Percentiles rank a stretch among this genome's conserved stretches.
Conservation (phyloP, 1,284 basidiomycete species). For the Cryptococcus wingfieldii region DNA sequence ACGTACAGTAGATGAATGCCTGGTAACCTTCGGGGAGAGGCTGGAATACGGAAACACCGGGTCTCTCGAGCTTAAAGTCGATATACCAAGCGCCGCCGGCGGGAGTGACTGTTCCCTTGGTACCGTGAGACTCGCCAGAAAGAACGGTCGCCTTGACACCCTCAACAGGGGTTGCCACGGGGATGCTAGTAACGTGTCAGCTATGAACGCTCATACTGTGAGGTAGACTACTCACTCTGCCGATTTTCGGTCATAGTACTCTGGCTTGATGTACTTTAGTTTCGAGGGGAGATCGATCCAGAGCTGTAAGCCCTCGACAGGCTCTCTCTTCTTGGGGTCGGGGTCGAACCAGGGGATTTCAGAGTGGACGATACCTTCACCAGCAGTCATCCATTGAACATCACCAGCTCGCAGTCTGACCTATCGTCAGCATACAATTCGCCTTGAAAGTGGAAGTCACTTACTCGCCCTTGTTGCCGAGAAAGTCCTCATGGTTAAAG, state of each 20-base stretch:
- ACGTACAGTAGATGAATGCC: slow-evolving; percentile 70
- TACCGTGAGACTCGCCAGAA: slow-evolving; percentile 64
- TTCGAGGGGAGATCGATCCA: slow-evolving; percentile 90
- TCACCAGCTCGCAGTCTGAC: slow-evolving; percentile 69
- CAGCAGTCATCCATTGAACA: slow-evolving; percentile 94
- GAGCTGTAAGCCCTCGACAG: slow-evolving; percentile 69
- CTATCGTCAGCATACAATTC: neutral
- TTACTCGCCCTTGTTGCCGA: slow-evolving; percentile 68
- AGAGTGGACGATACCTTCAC: slow-evolving; percentile 63
- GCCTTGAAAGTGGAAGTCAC: slow-evolving; percentile 2
- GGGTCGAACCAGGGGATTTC: slow-evolving; percentile 82
- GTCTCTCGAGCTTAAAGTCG: slow-evolving; percentile 67
- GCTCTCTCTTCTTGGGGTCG: slow-evolving; percentile 52
- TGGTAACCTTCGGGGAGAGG: slow-evolving; percentile 80
- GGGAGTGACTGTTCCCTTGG: slow-evolving; percentile 74
- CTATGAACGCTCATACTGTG: neutral
- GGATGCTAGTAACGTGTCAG: slow-evolving; percentile 55
- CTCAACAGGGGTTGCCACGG: slow-evolving; percentile 64
- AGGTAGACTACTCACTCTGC: slow-evolving; percentile 49
- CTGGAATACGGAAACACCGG: slow-evolving; percentile 71
- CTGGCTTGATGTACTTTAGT: slow-evolving; percentile 69
- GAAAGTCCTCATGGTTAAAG: slow-evolving; percentile 81
- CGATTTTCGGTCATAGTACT: slow-evolving; percentile 53
- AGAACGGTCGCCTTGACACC: slow-evolving; percentile 79
- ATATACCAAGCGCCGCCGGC: slow-evolving; percentile 92